Percentiles rank a stretch among this genome's conserved stretches.
phyloP scores from a whole-genome alignment of 352 stramenopile genomes.

The Phytophthora tentaculata region DNA sequence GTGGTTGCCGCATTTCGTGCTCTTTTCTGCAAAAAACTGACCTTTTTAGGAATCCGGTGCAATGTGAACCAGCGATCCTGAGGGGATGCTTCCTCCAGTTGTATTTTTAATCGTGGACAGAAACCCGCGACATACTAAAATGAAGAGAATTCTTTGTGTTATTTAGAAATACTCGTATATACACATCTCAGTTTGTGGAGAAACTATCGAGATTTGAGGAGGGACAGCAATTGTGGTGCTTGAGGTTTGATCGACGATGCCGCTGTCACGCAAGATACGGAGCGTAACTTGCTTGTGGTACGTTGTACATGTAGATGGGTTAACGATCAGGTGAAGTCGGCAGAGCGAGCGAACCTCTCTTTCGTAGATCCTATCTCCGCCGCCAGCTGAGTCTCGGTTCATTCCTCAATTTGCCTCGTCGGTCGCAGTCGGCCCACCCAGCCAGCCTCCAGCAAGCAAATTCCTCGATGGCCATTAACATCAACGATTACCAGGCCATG shows the following conservation, averaged over 20 bases:
- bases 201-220: slow-evolving; percentile 30
- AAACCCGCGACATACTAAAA: not conserved
- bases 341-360: not conserved
- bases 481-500: slow-evolving; percentile 37
- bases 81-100: slow-evolving; percentile 12
- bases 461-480: slow-evolving; percentile 11
- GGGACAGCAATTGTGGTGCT: slow-evolving; percentile 14
- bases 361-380: not conserved
- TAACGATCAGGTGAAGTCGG: slow-evolving; percentile 7
- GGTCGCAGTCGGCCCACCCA: not conserved
- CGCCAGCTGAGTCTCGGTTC: slow-evolving; percentile 1
- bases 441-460: slow-evolving; percentile 1
- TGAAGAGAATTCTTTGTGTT: not conserved
- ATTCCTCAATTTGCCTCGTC: slow-evolving; percentile 10
- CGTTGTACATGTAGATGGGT: slow-evolving; percentile 12
- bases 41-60: slow-evolving; percentile 21
- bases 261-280: slow-evolving; percentile 9
- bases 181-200: slow-evolving; percentile 11
- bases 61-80: slow-evolving; percentile 12
- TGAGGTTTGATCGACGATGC: slow-evolving; percentile 2
- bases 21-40: slow-evolving; percentile 11
- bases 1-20: slow-evolving; percentile 2
- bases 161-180: slow-evolving; percentile 3
- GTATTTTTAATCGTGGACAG: slow-evolving; percentile 17
- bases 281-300: slow-evolving; percentile 2